Percentiles rank a stretch among this genome's conserved stretches.
Evolutionary conservation across 257 asterid species (phyloP).

Genomic region (Sherardia arvensis): DNA sequence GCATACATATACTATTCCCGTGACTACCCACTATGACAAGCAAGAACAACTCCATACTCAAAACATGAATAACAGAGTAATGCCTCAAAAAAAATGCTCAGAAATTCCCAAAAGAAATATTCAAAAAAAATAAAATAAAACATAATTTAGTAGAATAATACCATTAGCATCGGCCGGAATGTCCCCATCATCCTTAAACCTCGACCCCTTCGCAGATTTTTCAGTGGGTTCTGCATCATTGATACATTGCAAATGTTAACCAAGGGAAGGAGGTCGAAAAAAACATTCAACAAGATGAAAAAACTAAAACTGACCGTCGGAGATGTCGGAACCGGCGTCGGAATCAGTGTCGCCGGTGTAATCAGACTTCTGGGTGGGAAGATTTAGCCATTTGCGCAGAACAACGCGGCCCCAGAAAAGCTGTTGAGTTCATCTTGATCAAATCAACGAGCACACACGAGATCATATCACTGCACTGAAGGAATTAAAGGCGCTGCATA

Average conservation of each 20-base stretch:
- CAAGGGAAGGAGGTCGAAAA: not conserved
- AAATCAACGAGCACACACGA: not conserved
- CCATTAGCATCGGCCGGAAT: slow-evolving; percentile 38
- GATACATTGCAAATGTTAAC: not conserved
- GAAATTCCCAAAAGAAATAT: not conserved
- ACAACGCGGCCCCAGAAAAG: slow-evolving; percentile 72
- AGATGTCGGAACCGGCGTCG: slow-evolving; percentile 26
- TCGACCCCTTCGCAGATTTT: slow-evolving; percentile 35
- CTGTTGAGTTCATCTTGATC: slow-evolving; percentile 20
- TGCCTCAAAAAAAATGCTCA: not conserved
- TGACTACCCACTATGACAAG: not conserved
- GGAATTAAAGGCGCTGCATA: not conserved
- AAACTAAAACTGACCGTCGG: slow-evolving; percentile 33
- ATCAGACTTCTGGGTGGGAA: slow-evolving; percentile 40
- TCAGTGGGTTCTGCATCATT: slow-evolving; percentile 29
- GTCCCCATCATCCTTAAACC: slow-evolving; percentile 40
- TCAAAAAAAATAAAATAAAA: not conserved
- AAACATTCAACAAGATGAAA: not conserved
- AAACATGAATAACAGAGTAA: not conserved
- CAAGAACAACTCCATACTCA: not conserved
- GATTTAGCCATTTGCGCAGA: slow-evolving; percentile 74
- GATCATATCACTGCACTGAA: not conserved
- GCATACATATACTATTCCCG: not conserved
- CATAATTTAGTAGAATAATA: slow-evolving; percentile 14
- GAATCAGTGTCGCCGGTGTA: slow-evolving; percentile 63